Evolutionary conservation across 2,329 filamentous ascomycete genomes (phyloP).

Genomic region (Scedosporium minutisporum): DNA sequence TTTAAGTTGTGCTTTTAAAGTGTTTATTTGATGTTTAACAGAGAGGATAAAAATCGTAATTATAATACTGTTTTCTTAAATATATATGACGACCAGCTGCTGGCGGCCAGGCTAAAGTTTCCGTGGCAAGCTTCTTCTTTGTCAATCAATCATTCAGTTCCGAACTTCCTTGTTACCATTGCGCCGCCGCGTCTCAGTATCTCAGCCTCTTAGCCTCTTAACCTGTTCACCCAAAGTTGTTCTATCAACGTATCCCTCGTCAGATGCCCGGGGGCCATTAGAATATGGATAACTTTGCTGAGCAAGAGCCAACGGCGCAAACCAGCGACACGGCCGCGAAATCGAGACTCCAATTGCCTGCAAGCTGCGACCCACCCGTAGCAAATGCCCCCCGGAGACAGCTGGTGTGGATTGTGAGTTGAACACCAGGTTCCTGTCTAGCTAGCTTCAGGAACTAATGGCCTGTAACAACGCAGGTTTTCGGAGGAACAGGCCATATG

Average conservation of each 20-base stretch:
- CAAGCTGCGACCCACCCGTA: constrained; percentile 77
- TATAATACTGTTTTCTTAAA: too few relatives aligned
- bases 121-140: too few relatives aligned
- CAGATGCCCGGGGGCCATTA: background rate
- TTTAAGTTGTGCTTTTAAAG: too few relatives aligned
- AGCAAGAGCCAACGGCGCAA: background rate
- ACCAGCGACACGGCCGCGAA: background rate
- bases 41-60: too few relatives aligned
- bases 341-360: constrained; percentile 53
- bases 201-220: too few relatives aligned
- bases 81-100: too few relatives aligned
- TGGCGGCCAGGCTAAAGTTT: too few relatives aligned
- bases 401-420: constrained; percentile 76
- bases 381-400: constrained; percentile 60
- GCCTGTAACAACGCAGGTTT: constrained; percentile 48
- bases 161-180: too few relatives aligned
- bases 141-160: too few relatives aligned
- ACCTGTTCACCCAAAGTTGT: too few relatives aligned
- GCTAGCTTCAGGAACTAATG: background rate
- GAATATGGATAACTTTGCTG: background rate
- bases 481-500: constrained; percentile 96
- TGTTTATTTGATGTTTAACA: too few relatives aligned
- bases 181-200: too few relatives aligned
- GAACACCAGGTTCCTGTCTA: background rate
- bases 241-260: background rate